Evolutionary conservation across 176 grass and related monocot genomes (phyloP).

Genomic region (Rhynchospora pubera): DNA sequence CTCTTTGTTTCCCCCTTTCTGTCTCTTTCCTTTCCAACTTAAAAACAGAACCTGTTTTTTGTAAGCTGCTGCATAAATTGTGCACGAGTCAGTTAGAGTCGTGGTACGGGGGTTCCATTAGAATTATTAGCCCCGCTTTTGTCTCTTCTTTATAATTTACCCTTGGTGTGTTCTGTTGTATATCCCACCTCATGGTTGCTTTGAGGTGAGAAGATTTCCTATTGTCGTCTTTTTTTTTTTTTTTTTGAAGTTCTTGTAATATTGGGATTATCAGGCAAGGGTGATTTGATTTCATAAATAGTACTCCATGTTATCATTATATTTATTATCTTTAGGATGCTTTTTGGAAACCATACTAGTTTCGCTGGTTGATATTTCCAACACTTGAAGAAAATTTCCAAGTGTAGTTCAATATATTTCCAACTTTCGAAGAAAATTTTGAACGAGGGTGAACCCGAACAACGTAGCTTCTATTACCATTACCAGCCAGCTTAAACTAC

Average conservation of each 20-base stretch:
- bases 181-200: neutral
- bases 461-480: no score
- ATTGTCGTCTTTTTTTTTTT: neutral
- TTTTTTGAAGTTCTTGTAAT: slow-evolving; percentile 5
- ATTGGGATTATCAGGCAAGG: neutral
- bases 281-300: neutral
- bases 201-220: neutral
- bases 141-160: neutral
- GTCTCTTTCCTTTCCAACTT: neutral
- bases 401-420: no score
- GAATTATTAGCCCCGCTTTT: neutral
- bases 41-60: neutral
- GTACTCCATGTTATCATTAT: neutral
- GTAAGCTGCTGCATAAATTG: slow-evolving; percentile 20
- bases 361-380: no score
- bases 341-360: neutral
- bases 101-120: neutral
- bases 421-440: no score
- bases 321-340: neutral
- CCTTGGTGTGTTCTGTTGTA: slow-evolving; percentile 2
- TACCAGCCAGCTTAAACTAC: no score
- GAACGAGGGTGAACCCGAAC: no score
- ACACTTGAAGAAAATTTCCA: no score
- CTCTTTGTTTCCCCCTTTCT: neutral
- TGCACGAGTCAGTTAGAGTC: slow-evolving; percentile 7